phyloP scores from a whole-genome alignment of 2,329 filamentous ascomycete species.

The Cryphonectria japonica region DNA sequence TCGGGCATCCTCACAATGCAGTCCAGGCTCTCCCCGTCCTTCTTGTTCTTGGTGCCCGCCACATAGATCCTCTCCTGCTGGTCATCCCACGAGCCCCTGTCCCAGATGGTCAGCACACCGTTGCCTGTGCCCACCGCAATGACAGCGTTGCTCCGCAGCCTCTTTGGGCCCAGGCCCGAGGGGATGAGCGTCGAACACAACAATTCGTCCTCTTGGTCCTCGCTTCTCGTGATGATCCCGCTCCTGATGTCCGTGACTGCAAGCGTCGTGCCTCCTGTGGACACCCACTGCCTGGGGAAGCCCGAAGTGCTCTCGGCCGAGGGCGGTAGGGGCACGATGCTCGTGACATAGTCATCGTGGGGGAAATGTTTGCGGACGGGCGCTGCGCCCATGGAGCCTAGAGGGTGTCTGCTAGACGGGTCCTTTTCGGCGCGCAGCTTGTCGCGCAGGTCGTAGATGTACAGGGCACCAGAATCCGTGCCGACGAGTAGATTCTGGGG shows the following conservation, averaged over 20 bases:
- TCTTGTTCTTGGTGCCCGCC: conserved; percentile 55
- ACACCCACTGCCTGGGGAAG: conserved; percentile 93
- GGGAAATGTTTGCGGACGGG: conserved; percentile 82
- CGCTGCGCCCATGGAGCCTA: conserved; percentile 57
- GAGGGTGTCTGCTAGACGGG: conserved; percentile 8
- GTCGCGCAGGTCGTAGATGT: conserved; percentile 82
- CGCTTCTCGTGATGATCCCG: conserved; percentile 84
- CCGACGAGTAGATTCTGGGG: conserved; percentile 87
- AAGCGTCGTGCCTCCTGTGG: conserved; percentile 87
- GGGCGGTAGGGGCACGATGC: conserved; percentile 80
- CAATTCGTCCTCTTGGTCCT: conserved; percentile 93
- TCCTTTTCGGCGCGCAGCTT: conserved; percentile 33
- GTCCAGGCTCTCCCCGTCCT: conserved; percentile 78
- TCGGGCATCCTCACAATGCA: conserved; percentile 74
- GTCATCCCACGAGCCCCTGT: conserved; percentile 92
- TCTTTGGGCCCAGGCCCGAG: conserved; percentile 69
- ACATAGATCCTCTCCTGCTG: conserved; percentile 88
- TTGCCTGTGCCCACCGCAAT: conserved; percentile 75
- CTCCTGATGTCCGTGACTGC: conserved; percentile 86
- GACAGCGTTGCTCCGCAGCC: conserved; percentile 69
- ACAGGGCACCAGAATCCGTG: conserved; percentile 86
- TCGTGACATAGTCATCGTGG: conserved; percentile 92
- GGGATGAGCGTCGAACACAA: conserved; percentile 80
- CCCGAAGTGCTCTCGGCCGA: conserved; percentile 82
- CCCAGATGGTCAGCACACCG: conserved; percentile 90